These are phyloP conservation scores for Fistulifera solaris DNA, from an alignment of 108 stramenopile genomes.

Conservation along the genomic window DNA sequence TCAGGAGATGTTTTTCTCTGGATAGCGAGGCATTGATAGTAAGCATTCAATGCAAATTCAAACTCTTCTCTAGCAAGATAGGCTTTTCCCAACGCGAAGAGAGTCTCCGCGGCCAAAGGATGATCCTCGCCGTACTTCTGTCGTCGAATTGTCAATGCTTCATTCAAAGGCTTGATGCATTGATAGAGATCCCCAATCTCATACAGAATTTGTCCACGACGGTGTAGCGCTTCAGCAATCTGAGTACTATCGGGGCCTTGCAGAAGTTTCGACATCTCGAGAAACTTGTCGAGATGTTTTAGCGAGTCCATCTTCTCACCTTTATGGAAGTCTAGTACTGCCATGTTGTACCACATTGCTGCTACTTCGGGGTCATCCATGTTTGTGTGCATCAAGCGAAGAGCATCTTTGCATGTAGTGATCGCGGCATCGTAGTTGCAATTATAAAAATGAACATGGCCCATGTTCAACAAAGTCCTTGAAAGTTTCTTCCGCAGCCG, in stretches of 20 bases:
- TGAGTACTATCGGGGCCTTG: neutral
- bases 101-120: neutral
- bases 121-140: neutral
- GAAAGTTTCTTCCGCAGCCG: conserved; percentile 8
- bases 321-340: conserved; percentile 6
- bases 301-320: conserved; percentile 3
- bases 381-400: conserved; percentile 4
- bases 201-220: conserved; percentile 5
- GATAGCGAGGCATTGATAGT: neutral
- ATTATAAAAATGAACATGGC: conserved; percentile 15
- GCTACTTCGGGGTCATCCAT: conserved; percentile 7
- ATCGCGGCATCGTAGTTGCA: conserved; percentile 8
- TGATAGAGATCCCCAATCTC: conserved; percentile 36
- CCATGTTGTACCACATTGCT: conserved; percentile 14
- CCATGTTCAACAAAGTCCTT: conserved; percentile 12
- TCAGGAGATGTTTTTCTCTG: neutral
- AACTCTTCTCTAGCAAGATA: conserved; percentile 9
- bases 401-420: conserved; percentile 7
- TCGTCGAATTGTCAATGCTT: conserved; percentile 8
- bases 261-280: neutral
- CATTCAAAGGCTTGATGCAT: conserved; percentile 39
- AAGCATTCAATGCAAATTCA: conserved; percentile 9
- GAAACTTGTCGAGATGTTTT: conserved; percentile 10
- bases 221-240: conserved; percentile 8
- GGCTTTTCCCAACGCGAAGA: conserved; percentile 8